Evolutionary conservation across 179 eudicot species (phyloP).

Genomic region (Beta lomatogona): DNA sequence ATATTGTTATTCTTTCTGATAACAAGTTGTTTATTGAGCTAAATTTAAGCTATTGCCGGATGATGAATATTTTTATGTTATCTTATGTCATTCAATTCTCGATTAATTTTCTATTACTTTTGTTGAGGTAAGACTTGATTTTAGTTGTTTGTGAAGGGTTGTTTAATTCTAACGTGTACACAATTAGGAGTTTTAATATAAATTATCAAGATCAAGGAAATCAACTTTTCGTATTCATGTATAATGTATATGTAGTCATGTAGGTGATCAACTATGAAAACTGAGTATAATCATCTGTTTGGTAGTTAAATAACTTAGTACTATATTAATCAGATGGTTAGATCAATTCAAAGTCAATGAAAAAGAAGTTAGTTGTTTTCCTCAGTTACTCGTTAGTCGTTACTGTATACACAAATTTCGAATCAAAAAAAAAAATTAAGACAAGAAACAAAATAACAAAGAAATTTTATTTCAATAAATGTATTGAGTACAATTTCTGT

Average conservation of each 20-base stretch:
- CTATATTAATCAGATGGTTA: not conserved
- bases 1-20: not conserved
- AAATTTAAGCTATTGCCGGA: not conserved
- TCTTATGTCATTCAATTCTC: not conserved
- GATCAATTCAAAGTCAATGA: conserved; percentile 1
- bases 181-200: not conserved
- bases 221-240: not conserved
- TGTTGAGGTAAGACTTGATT: not conserved
- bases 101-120: not conserved
- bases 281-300: not conserved
- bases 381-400: not conserved
- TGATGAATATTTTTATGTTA: not conserved
- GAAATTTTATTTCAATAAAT: no score
- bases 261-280: not conserved
- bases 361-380: not conserved
- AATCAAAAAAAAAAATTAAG: no score
- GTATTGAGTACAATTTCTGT: no score
- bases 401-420: no score
- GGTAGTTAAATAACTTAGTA: not conserved
- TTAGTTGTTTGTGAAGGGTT: not conserved
- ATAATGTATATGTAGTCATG: not conserved
- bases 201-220: not conserved
- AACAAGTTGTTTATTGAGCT: no score
- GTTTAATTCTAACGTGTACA: not conserved
- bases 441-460: no score